phyloP scores from a whole-genome alignment of 495 filamentous ascomycete species.

The Aspergillus diversus region DNA sequence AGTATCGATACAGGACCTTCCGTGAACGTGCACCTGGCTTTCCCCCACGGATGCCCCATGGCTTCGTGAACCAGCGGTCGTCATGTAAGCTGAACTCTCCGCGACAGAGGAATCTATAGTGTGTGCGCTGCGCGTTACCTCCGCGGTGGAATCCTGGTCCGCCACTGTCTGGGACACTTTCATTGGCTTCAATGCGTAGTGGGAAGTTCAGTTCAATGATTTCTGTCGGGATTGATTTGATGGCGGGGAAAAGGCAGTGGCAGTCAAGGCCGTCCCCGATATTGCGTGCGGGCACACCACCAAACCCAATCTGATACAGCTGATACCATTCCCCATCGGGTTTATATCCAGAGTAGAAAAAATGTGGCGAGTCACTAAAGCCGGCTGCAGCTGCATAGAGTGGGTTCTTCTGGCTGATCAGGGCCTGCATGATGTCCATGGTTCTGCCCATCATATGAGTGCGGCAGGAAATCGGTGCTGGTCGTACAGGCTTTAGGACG shows the following conservation, averaged over 20 bases:
- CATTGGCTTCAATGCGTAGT: conserved; percentile 53
- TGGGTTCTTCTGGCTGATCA: conserved; percentile 51
- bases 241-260: conserved; percentile 55
- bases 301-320: conserved; percentile 57
- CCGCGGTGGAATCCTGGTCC: conserved; percentile 52
- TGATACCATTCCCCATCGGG: conserved; percentile 54
- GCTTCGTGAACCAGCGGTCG: conserved; percentile 56
- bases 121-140: conserved; percentile 52
- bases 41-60: conserved; percentile 53
- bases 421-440: conserved; percentile 54
- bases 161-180: conserved; percentile 53
- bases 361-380: conserved; percentile 54
- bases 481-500: conserved; percentile 50
- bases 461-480: conserved; percentile 51
- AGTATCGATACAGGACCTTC: conserved; percentile 46
- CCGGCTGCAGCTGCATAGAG: conserved; percentile 53
- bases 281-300: conserved; percentile 51
- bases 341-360: conserved; percentile 56
- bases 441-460: conserved; percentile 51
- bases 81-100: conserved; percentile 54
- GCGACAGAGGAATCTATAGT: conserved; percentile 49
- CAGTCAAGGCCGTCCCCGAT: conserved; percentile 55
- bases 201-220: conserved; percentile 55
- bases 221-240: conserved; percentile 56
- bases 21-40: conserved; percentile 47